Evolutionary conservation across 2,329 filamentous ascomycete genomes (phyloP), one percentile per base, ranked within the genome.

Genomic region (Microcyclospora pomicola): DNA sequence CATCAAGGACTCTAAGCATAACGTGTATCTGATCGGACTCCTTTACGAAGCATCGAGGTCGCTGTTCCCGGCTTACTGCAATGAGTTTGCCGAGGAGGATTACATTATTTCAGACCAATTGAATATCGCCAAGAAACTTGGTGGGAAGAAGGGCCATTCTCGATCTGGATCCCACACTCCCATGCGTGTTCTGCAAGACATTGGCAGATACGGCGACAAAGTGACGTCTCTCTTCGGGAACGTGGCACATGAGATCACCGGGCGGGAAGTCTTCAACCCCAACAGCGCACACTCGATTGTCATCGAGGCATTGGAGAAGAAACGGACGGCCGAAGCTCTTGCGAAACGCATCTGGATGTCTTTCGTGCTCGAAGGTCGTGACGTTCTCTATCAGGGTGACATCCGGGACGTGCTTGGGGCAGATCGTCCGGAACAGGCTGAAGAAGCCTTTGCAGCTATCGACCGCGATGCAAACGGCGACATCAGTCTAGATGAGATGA

Each of bases 341-440:
- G 87, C 84, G n/a, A 80, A 77, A 49, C 81, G 91, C 53, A 80
- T 96, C 45, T 96, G 91, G 91, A 93, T 95, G 84, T 95, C 87
- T 1, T 93, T 95, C 56, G 91, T 94, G 1, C 76, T 91, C 3
- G 88, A 96, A 60, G 86, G 85, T 50, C 78, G 78, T 41, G 84
- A 95, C 31, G 68, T 79, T 0, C 68, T 98, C 7, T 83, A 73
- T 48, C 61, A 73, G 7, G 85, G 94, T 4, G 91, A 98, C 55
- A 72, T 98, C 29, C 58, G 78, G 24, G 88, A 96, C 57, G 88
- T 96, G 9, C 77, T 98, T 42, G 88, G 88, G 2, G 65, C 73
- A 0, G 73, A 74, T 5, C 78, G 81, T 51, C 75, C 76, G 44
- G 67, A 73, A 0, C 83, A 94, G 45, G 91, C 91, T 2, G 82